Base-by-base conservation (phyloP, 257 asterid genomes). In the Hygrophila difformis region DNA sequence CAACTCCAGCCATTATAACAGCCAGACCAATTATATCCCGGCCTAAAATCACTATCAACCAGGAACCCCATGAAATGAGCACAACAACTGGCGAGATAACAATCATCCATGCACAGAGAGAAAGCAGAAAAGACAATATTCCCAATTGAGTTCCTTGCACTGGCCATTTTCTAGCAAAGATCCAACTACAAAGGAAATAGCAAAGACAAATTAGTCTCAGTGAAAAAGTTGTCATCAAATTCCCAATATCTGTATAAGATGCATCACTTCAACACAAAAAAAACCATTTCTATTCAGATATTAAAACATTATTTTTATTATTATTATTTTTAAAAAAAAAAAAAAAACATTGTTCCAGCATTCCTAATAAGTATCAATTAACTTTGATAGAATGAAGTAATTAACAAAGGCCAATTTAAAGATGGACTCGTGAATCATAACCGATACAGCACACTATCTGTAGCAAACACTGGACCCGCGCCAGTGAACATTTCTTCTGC, bases 161-260 rank as follows among this genome's bases (percentile, higher is more conserved):
- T 29, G 94, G 94, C 99, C 99, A 91, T 74, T 78, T 82, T 59
- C 99, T 74, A 67, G 99, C 99, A 58, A 91, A 86, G 59, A 91
- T 91, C 99, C 99, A 91, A 56, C 99, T 91, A 93, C 68, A 69
- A 67, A 56, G 58, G 55, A 44, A 62, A 51, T 12, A 39, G 42
- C 18, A 13, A 65, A 52, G 51, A 53, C 63, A 21, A 46, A 48
- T 60, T 19, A 69, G 58, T 53, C 57, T 1, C 44, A 57, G 40
- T 23, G 18, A 19, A 41, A 47, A 3, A 47, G 14, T 33, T 20
- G 53, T 11, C 36, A 49, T 54, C 40, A 35, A 14, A 53, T 2
- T n/a, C 45, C 44, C 47, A 35, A 17, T 6, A 22, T 13, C 15
- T n/a, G 5, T 45, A 1, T 35, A 33, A 33, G 44, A 33, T 19